Evolutionary conservation across 169 alveolate genomes (phyloP).

Genomic region (Cryptosporidium sp.): DNA sequence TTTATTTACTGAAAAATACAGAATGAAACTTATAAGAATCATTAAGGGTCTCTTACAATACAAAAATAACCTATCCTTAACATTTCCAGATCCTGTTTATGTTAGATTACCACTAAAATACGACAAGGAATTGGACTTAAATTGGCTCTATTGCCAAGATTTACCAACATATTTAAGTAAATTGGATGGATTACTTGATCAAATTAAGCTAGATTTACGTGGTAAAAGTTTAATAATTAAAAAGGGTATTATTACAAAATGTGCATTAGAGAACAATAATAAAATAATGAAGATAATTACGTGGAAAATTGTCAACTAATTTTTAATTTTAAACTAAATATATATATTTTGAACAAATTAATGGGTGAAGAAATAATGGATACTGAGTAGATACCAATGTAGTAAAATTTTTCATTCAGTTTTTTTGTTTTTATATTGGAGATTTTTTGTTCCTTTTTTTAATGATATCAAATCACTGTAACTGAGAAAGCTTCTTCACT

Average conservation of each 20-base stretch:
- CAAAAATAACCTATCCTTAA: background rate
- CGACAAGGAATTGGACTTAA: background rate
- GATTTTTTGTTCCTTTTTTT: background rate
- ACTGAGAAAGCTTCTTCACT: constrained; percentile 25
- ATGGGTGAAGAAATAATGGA: background rate
- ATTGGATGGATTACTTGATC: background rate
- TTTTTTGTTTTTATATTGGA: background rate
- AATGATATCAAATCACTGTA: background rate
- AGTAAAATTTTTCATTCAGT: background rate
- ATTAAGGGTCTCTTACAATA: background rate
- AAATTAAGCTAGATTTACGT: constrained; percentile 20
- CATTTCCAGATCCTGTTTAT: constrained; percentile 17
- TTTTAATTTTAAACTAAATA: background rate
- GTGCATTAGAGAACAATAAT: constrained; percentile 1
- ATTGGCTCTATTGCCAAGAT: constrained; percentile 9
- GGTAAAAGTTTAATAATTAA: background rate
- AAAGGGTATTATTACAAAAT: background rate
- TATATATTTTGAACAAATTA: background rate
- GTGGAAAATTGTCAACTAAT: constrained; percentile 7
- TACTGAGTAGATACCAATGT: no score
- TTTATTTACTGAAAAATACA: constrained; percentile 12
- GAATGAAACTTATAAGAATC: background rate
- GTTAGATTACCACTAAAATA: constrained; percentile 31
- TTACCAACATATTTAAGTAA: background rate
- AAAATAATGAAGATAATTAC: background rate